Conservation (phyloP, 768 basidiomycete species). For the Boletellus emodensis region DNA sequence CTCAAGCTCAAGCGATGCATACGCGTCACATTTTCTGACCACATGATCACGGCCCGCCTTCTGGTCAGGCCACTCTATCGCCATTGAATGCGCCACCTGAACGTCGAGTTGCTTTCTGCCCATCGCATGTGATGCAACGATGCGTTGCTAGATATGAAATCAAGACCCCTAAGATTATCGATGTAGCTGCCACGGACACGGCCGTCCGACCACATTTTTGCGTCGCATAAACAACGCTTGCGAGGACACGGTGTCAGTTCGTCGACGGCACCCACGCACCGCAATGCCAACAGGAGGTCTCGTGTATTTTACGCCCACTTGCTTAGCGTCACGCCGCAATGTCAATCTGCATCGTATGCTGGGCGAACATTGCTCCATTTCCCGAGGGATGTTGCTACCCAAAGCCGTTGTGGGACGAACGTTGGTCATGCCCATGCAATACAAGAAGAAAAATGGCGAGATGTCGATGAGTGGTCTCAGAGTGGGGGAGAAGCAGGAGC, state of each 20-base stretch:
- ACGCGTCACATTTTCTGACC: neutral
- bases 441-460: slow-evolving; percentile 19
- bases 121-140: slow-evolving; percentile 13
- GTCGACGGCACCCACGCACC: slow-evolving; percentile 3
- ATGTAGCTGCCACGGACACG: slow-evolving; percentile 9
- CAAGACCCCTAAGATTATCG: slow-evolving; percentile 24
- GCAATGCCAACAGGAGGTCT: neutral
- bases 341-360: neutral
- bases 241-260: neutral
- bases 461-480: slow-evolving; percentile 19
- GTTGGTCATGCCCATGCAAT: slow-evolving; percentile 12
- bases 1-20: slow-evolving; percentile 1
- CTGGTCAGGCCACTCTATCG: slow-evolving; percentile 19
- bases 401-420: neutral
- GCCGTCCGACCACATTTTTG: slow-evolving; percentile 12
- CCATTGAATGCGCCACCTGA: slow-evolving; percentile 13
- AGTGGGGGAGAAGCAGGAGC: slow-evolving; percentile 27
- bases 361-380: slow-evolving; percentile 16
- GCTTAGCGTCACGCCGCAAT: neutral
- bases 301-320: slow-evolving; percentile 6
- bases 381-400: slow-evolving; percentile 15
- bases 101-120: slow-evolving; percentile 10
- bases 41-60: slow-evolving; percentile 8
- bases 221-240: slow-evolving; percentile 3
- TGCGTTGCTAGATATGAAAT: slow-evolving; percentile 29